Evolutionary conservation across 139 green algal genomes (phyloP).

Genomic region (Spirogloea muscicola): DNA sequence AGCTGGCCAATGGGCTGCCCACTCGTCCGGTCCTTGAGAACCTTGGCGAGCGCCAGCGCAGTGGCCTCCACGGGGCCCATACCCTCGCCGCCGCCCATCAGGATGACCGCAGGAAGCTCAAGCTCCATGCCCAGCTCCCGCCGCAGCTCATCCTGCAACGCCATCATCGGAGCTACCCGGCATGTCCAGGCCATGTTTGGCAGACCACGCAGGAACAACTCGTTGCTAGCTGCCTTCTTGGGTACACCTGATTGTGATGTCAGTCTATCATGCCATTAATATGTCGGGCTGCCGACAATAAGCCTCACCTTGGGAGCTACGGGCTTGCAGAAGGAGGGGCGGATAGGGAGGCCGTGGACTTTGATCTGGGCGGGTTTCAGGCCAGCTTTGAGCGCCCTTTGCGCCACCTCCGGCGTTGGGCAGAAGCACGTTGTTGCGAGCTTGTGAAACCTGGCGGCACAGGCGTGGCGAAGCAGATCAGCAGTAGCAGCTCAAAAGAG

Average conservation of each 20-base stretch:
- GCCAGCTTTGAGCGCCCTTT: slow-evolving; percentile 54
- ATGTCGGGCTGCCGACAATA: too few species aligned
- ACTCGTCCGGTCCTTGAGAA: too few species aligned
- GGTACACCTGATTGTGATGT: too few species aligned
- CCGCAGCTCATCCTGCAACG: slow-evolving; percentile 50
- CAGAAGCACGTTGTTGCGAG: slow-evolving; percentile 79
- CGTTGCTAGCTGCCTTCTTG: too few species aligned
- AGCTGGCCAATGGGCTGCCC: slow-evolving; percentile 64
- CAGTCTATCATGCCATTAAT: too few species aligned
- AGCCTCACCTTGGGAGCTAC: slow-evolving; percentile 17
- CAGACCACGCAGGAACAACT: too few species aligned
- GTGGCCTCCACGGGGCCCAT: slow-evolving; percentile 89
- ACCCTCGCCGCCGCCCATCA: slow-evolving; percentile 80
- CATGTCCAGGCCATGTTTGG: too few species aligned
- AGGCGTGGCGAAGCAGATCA: too few species aligned
- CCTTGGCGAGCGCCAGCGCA: slow-evolving; percentile 72
- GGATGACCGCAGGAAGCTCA: slow-evolving; percentile 31
- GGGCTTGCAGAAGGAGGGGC: slow-evolving; percentile 72
- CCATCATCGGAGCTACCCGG: too few species aligned
- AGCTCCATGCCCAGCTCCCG: slow-evolving; percentile 13
- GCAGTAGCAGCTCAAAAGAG: too few species aligned
- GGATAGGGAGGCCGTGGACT: slow-evolving; percentile 79
- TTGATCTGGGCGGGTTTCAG: slow-evolving; percentile 47
- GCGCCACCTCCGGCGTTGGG: slow-evolving; percentile 60
- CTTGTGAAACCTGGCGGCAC: slow-evolving; percentile 64